phyloP scores from a whole-genome alignment of 805 yeast genomes.

The Torulaspora delbrueckii region DNA sequence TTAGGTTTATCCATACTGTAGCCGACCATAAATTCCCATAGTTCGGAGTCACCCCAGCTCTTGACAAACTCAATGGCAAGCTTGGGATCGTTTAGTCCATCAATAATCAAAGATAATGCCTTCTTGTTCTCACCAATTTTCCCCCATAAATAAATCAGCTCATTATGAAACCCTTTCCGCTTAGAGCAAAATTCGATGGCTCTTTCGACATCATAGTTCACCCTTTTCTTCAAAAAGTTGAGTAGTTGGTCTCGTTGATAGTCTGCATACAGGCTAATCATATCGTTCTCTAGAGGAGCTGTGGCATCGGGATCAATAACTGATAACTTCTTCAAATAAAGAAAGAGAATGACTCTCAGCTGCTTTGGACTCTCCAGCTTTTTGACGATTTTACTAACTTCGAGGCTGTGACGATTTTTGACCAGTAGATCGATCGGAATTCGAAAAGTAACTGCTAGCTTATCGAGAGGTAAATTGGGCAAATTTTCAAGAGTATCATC shows the following conservation, averaged over 20 bases:
- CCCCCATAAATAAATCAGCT: conserved; percentile 76
- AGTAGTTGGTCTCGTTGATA: conserved; percentile 52
- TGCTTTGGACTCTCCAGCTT: conserved; percentile 39
- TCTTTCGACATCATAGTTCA: conserved; percentile 58
- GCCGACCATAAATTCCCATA: conserved; percentile 72
- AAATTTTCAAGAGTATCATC: conserved; percentile 35
- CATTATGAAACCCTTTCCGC: conserved; percentile 47
- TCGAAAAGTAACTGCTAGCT: conserved; percentile 38
- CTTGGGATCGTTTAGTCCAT: conserved; percentile 70
- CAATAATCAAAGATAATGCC: conserved; percentile 73
- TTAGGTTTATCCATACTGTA: conserved; percentile 66
- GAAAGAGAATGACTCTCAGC: conserved; percentile 50
- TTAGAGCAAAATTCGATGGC: conserved; percentile 63
- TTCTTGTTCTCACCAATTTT: conserved; percentile 72
- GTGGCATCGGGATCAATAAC: conserved; percentile 51
- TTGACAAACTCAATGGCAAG: conserved; percentile 77
- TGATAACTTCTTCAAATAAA: conserved; percentile 60
- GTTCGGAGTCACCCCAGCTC: conserved; percentile 61
- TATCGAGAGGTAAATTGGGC: conserved; percentile 38
- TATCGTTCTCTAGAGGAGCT: conserved; percentile 58
- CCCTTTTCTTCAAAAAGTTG: conserved; percentile 54
- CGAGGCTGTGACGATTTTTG: conserved; percentile 59
- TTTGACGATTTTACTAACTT: conserved; percentile 48
- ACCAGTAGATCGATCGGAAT: conserved; percentile 53
- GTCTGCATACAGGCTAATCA: conserved; percentile 59